Base-by-base conservation (phyloP, 2,329 filamentous ascomycete genomes). In the Fonsecaea pugnacius region DNA sequence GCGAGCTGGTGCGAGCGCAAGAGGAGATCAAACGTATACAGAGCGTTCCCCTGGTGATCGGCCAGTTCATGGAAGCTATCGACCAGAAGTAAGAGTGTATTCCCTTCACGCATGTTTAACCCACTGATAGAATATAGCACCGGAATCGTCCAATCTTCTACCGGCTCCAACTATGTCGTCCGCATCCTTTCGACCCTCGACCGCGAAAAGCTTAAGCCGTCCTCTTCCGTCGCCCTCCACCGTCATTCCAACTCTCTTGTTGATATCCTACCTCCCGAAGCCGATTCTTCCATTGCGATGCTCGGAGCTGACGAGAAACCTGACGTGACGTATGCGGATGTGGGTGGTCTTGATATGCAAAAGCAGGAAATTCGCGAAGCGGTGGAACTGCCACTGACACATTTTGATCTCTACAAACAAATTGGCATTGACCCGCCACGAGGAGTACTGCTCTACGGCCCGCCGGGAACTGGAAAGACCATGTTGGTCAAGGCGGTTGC, bases 21-120 rank as follows among this genome's bases (percentile, higher is more conserved):
- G 95, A 99, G 79, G 95, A 99, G 83, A 99, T 99, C 83, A 99
- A 99, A 84, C 89, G 95, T 71, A 99, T 99, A 78, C 95, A 99
- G 82, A 97, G 92, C 78, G 95, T 99, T 60, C 95, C 95, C 32
- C 82, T 99, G 67, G 95, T 99, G 68, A 99, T 99, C 77, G 95
- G 95, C 66, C 95, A 99, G 80, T 99, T 99, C 77, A 99, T 99
- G 95, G 95, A 99, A 81, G 95, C 95, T 62, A 99, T 99, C 76
- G 95, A 99, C 78, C 95, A 99, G 81, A 99, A 97, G 92, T 96
- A 85, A 78, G 86, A 65, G 18, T 48, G 33, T 6, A 52, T n/a
- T 3, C 10, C 7, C n/a, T 58, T 32, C 12, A 55, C 24, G 43
- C 24, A 18, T 35, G 14, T 53, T 40, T 55, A 53, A 50, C 16